Conservation (phyloP, 805 yeast genomes). For the Zygoascus flipseniorum region DNA sequence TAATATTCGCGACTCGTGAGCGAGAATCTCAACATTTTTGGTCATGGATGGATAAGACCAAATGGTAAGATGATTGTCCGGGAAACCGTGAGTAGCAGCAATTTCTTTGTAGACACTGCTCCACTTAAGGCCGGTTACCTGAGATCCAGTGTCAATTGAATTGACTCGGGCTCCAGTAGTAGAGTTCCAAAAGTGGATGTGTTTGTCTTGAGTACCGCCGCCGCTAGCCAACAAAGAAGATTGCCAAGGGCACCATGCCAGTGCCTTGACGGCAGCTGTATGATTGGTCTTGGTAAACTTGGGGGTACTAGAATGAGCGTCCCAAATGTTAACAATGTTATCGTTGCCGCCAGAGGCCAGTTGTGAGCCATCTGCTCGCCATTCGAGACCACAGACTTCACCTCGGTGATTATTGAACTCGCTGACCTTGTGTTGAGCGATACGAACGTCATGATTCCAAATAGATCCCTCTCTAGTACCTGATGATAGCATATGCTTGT, state of each 20-base stretch:
- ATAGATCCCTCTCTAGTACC: constrained; percentile 84
- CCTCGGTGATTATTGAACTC: constrained; percentile 64
- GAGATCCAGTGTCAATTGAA: constrained; percentile 85
- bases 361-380: constrained; percentile 76
- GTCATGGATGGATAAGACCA: constrained; percentile 81
- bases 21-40: constrained; percentile 83
- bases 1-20: constrained; percentile 85
- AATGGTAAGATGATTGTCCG: constrained; percentile 72
- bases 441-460: constrained; percentile 82
- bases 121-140: constrained; percentile 91
- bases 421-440: constrained; percentile 63
- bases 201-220: constrained; percentile 87
- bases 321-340: constrained; percentile 90
- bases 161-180: constrained; percentile 81
- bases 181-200: constrained; percentile 92
- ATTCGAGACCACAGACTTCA: constrained; percentile 87
- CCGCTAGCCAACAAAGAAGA: constrained; percentile 83
- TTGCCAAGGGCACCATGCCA: constrained; percentile 92
- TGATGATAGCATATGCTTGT: constrained; percentile 67
- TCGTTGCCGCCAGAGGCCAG: constrained; percentile 93
- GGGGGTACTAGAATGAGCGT: constrained; percentile 61
- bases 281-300: constrained; percentile 70
- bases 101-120: constrained; percentile 57
- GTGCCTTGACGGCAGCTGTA: constrained; percentile 90
- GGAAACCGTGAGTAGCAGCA: constrained; percentile 90